phyloP scores from a whole-genome alignment of 176 grass and related monocot species.

The Rhynchospora pubera region DNA sequence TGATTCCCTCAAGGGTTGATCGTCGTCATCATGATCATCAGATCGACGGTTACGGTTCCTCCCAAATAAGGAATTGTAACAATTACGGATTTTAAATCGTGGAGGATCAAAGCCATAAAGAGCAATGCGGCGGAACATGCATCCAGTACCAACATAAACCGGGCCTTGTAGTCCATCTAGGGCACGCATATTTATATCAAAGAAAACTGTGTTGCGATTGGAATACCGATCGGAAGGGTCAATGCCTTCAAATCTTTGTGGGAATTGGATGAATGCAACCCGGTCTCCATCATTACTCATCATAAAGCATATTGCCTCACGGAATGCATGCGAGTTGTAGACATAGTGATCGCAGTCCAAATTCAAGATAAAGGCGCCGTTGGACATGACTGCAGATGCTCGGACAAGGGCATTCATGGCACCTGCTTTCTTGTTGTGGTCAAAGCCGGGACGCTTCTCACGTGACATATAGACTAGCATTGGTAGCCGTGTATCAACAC shows the following conservation, averaged over 20 bases:
- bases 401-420: constrained; percentile 22
- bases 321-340: constrained; percentile 22
- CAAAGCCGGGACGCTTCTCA: constrained; percentile 23
- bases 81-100: constrained; percentile 14
- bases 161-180: constrained; percentile 22
- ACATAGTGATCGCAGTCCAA: constrained; percentile 24
- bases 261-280: constrained; percentile 25
- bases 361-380: constrained; percentile 21
- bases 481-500: constrained; percentile 10
- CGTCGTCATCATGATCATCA: neutral
- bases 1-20: neutral
- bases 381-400: constrained; percentile 19
- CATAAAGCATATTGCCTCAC: constrained; percentile 19
- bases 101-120: constrained; percentile 16
- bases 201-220: constrained; percentile 23
- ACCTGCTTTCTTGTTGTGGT: constrained; percentile 22
- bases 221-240: constrained; percentile 22
- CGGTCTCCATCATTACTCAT: constrained; percentile 4
- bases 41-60: neutral
- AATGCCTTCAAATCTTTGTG: constrained; percentile 24
- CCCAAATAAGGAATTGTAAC: constrained; percentile 18
- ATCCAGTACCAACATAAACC: constrained; percentile 17
- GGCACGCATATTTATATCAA: constrained; percentile 23
- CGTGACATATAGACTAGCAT: constrained; percentile 21
- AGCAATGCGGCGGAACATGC: constrained; percentile 23